Conservation (phyloP, 352 stramenopile species). For the Pythium guiyangense region DNA sequence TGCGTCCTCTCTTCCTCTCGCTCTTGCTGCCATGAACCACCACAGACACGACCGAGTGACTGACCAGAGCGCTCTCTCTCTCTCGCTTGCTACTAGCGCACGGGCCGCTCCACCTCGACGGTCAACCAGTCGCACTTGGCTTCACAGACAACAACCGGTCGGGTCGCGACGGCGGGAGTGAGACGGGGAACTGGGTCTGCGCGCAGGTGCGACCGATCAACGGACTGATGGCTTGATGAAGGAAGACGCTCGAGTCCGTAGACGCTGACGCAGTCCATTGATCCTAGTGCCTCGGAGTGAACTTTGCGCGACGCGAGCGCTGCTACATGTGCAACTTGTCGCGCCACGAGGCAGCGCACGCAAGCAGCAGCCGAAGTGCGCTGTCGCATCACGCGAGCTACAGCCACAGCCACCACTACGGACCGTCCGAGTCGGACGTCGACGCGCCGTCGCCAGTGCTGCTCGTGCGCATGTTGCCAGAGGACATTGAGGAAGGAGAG, state of each 20-base stretch:
- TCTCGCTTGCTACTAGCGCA: slow-evolving; percentile 23
- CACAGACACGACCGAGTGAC: too few relatives aligned
- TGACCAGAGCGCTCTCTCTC: neutral
- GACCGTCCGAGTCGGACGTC: slow-evolving; percentile 7
- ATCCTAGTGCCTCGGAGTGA: slow-evolving; percentile 11
- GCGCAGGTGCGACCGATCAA: slow-evolving; percentile 28
- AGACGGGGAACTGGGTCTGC: slow-evolving; percentile 53
- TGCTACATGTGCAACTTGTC: slow-evolving; percentile 73
- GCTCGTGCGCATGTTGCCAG: slow-evolving; percentile 62
- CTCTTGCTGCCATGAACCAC: too few relatives aligned
- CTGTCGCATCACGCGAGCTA: too few relatives aligned
- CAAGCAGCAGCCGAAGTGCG: neutral
- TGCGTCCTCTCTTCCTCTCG: slow-evolving; percentile 11
- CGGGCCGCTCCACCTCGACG: slow-evolving; percentile 48
- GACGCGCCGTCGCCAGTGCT: slow-evolving; percentile 55
- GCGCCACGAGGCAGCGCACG: slow-evolving; percentile 8
- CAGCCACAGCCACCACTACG: neutral
- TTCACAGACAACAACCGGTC: slow-evolving; percentile 39
- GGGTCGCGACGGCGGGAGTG: neutral
- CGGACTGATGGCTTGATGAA: neutral
- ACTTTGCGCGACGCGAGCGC: slow-evolving; percentile 52
- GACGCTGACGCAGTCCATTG: too few relatives aligned
- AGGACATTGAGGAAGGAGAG: slow-evolving; percentile 70
- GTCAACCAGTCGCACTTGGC: slow-evolving; percentile 34
- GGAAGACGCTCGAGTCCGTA: too few relatives aligned